Evolutionary conservation across 2,329 filamentous ascomycete genomes (phyloP).

Genomic region (Albifimbria verrucaria): DNA sequence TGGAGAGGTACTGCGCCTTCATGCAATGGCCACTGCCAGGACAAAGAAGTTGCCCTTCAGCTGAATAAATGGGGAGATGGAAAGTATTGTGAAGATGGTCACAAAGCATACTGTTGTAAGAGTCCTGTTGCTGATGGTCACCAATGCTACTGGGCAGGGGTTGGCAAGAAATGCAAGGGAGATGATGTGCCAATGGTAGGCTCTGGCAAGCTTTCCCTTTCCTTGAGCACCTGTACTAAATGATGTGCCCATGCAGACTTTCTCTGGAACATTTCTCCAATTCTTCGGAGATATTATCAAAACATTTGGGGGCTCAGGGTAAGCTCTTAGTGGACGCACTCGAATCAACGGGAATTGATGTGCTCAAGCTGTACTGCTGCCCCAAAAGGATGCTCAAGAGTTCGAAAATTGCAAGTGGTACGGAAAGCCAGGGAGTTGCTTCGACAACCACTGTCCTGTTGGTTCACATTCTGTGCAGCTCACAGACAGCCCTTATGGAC

Average conservation of each 20-base stretch:
- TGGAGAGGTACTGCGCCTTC: constrained; percentile 25
- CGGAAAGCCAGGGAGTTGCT: constrained; percentile 29
- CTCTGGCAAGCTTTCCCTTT: constrained; percentile 14
- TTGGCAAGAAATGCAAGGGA: constrained; percentile 15
- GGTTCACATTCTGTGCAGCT: constrained; percentile 21
- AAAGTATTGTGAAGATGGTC: constrained; percentile 23
- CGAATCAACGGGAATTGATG: constrained; percentile 11
- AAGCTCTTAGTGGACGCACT: constrained; percentile 5
- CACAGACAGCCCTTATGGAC: constrained; percentile 12
- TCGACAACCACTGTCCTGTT: constrained; percentile 28
- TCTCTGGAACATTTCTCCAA: constrained; percentile 16
- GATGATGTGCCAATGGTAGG: constrained; percentile 18
- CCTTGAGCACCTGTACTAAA: too few relatives aligned
- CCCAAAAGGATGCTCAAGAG: constrained; percentile 16
- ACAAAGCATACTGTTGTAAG: constrained; percentile 27
- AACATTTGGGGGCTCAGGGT: constrained; percentile 1
- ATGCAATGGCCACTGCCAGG: constrained; percentile 31
- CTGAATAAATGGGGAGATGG: constrained; percentile 24
- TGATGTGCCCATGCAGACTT: too few relatives aligned
- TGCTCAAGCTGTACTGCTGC: constrained; percentile 23
- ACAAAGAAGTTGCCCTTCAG: constrained; percentile 27
- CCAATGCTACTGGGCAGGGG: constrained; percentile 19
- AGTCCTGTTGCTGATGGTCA: constrained; percentile 14
- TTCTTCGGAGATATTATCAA: not conserved
- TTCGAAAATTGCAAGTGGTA: constrained; percentile 33